Base-by-base conservation (phyloP, 768 basidiomycete genomes). In the Panaeolus cyanescens region DNA sequence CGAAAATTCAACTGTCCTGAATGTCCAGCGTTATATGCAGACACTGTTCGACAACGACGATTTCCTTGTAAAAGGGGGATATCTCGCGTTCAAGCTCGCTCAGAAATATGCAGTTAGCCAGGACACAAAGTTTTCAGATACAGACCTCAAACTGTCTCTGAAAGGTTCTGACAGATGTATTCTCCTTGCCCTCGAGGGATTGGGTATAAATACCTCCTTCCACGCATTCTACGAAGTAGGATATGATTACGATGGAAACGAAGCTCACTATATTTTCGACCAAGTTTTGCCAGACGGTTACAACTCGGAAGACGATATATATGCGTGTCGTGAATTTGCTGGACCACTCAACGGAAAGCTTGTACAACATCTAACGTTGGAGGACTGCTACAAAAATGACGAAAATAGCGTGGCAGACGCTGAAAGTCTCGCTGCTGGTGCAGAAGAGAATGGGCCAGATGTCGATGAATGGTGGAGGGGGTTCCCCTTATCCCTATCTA, bases 1-100 rank as follows among this genome's bases (percentile, higher is more conserved):
- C 1, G 25, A 50, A 15, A 50, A 50, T 13, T 50, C 45, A 5
- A 50, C 45, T 12, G 13, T 13, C 19, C 3, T 28, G 3, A 28
- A 12, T 5, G n/a, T 50, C 6, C 45, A 50, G 15, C 45, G 13
- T 5, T 15, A 28, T 28, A 2, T 64, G 56, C 73, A 60, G 4
- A 54, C 60, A 9, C 71, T 82, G 15, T 68, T 83, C 5, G 31
- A 62, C 3, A 71, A 78, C 56, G 58, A 65, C 2, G 31, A 45
- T 1, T 77, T 81, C 59, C 68, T 84, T 8, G 74, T 78, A 0
- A 32, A 74, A 2, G 79, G 81, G 5, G 80, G 80, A 1, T 65
- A 58, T 12, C 68, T 84, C 13, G 77, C 73, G 2, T 84, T 82
- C 54, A 74, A 75, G 6, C 67, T 83, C 8, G 65, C 64, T 1